Conservation (phyloP, 1,284 basidiomycete genomes). For the Ustilago nuda region DNA sequence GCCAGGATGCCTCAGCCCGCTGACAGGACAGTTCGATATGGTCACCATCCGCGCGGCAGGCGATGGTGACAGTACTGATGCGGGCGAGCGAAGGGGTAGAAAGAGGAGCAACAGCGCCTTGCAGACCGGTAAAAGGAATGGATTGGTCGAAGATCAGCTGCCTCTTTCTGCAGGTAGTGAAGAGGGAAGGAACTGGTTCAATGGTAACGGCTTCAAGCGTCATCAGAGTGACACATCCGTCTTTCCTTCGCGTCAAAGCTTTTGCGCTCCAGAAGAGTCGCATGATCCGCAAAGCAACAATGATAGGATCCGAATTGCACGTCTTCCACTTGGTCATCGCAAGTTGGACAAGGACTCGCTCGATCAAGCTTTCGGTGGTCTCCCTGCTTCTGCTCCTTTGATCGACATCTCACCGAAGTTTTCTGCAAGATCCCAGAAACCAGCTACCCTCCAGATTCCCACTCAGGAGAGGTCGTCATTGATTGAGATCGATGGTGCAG, state of each 20-base stretch:
- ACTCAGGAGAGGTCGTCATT: neutral
- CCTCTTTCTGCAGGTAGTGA: neutral
- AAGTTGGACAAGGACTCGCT: constrained; percentile 13
- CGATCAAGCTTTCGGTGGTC: constrained; percentile 23
- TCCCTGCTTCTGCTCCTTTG: neutral
- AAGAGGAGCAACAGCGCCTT: constrained; percentile 26
- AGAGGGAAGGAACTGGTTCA: constrained; percentile 4
- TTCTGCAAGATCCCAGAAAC: constrained; percentile 3
- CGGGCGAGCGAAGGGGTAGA: constrained; percentile 17
- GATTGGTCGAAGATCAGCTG: constrained; percentile 14
- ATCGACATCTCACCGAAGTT: constrained; percentile 10
- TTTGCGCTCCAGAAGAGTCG: neutral
- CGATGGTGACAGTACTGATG: neutral
- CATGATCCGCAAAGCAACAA: neutral
- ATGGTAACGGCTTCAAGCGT: constrained; percentile 9
- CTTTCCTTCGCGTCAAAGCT: constrained; percentile 1
- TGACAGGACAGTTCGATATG: constrained; percentile 5
- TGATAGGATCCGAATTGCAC: constrained; percentile 18
- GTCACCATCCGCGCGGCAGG: constrained; percentile 3
- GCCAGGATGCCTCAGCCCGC: constrained; percentile 6
- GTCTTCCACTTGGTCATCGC: constrained; percentile 22
- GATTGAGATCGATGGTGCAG: neutral
- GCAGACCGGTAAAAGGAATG: neutral
- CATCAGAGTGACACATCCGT: constrained; percentile 17
- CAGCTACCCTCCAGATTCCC: constrained; percentile 15